Conservation (phyloP, 495 filamentous ascomycete species). For the Xylaria intraflava region DNA sequence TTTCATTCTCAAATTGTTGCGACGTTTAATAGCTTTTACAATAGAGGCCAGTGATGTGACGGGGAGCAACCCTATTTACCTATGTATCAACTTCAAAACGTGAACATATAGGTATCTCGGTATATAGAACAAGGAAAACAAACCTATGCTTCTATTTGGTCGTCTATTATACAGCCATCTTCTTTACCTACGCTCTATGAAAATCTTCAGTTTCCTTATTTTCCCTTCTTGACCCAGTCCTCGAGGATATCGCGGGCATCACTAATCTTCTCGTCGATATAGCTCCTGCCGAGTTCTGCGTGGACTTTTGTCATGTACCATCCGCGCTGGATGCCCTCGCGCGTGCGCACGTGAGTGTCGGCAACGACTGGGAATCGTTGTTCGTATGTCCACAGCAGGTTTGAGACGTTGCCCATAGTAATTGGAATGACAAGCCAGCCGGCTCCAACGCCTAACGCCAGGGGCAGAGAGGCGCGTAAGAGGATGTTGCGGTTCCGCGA, state of each 20-base stretch:
- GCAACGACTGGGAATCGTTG: conserved; percentile 72
- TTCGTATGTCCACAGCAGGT: conserved; percentile 84
- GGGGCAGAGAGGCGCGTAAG: conserved; percentile 62
- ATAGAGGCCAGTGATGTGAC: not conserved
- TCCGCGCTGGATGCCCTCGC: conserved; percentile 60
- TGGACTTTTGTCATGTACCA: conserved; percentile 65
- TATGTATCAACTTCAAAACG: not conserved
- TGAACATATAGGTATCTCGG: not conserved
- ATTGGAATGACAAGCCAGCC: conserved; percentile 69
- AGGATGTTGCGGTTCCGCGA: conserved; percentile 77
- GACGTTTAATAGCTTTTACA: no score
- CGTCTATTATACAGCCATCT: conserved; percentile 14
- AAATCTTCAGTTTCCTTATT: conserved; percentile 34
- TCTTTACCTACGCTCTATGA: not conserved
- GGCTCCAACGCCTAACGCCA: conserved; percentile 64
- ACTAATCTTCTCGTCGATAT: conserved; percentile 71
- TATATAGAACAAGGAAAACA: conserved; percentile 13
- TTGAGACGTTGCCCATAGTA: conserved; percentile 77
- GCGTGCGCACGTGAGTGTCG: conserved; percentile 63
- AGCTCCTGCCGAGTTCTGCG: conserved; percentile 57
- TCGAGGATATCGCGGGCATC: conserved; percentile 68
- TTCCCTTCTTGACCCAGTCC: conserved; percentile 84
- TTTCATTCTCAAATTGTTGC: not conserved
- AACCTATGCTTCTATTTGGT: conserved; percentile 15
- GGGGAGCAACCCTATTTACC: not conserved